Evolutionary conservation across 352 stramenopile genomes (phyloP), one percentile per base, ranked within the genome.

Genomic region (Pythium monospermum): DNA sequence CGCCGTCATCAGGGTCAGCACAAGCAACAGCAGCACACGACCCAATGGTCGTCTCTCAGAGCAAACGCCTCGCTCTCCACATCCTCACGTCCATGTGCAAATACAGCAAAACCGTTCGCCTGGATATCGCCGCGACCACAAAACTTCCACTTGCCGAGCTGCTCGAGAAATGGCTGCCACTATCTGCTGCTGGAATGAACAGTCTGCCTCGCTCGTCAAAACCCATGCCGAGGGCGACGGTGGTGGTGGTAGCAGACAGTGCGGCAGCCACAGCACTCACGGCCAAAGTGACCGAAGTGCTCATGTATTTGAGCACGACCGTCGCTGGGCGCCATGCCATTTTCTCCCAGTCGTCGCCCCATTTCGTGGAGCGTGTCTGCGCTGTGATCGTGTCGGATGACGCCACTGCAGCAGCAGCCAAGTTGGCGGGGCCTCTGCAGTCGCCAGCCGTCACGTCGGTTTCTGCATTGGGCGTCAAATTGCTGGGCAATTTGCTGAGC

Each of bases 401-500:
- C 15, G 22, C 21, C 18, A 2, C 12, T 53, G 6, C 18, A 61
- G 46, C 55, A 38, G 19, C 13, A 55, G 2, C 46, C 59, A 21
- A 57, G 26, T 26, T 46, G 25, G 18, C 41, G 3, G 7, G 18
- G 0, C 56, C 26, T 5, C 6, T 41, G 2, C 7, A 4, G 0
- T n/a, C 18, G 18, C 2, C 19, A 36, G 41, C 11, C 23, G 8
- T 25, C 12, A 48, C 7, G 2, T 4, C 26, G 18, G 19, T 22
- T 15, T 41, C 39, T 3, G 15, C 64, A 16, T 23, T 53, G 26
- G 65, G 69, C 7, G 45, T 83, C 8, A 85, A 82, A 40, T 46
- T 85, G 2, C 40, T 85, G 4, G 73, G 71, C 0, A 75, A 84
- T 49, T 21, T 84, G 4, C 49, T 85, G 26, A 66, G 36, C 13